Evolutionary conservation across 2,329 filamentous ascomycete genomes (phyloP).

Genomic region (Verticillium klebahnii): DNA sequence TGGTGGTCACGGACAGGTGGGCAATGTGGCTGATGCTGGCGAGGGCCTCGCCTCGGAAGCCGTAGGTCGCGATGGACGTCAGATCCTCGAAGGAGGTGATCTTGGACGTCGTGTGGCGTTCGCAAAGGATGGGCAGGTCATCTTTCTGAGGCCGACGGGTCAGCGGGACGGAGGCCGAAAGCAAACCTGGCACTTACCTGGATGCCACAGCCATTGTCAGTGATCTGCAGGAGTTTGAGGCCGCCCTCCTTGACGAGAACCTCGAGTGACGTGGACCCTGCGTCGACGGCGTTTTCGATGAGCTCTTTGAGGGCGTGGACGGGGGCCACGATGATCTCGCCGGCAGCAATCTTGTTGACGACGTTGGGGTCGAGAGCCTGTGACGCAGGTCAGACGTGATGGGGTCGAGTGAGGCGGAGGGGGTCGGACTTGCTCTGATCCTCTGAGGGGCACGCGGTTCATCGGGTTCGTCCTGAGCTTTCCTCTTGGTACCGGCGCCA

Average conservation of each 20-base stretch:
- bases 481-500: constrained; percentile 43
- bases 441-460: constrained; percentile 38
- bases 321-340: constrained; percentile 96
- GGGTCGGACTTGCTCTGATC: constrained; percentile 38
- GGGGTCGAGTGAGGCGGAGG: constrained; percentile 1
- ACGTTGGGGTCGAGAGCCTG: constrained; percentile 87
- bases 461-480: constrained; percentile 33
- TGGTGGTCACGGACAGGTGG: constrained; percentile 91
- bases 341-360: constrained; percentile 97
- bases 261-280: constrained; percentile 88
- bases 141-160: constrained; percentile 59
- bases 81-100: constrained; percentile 91
- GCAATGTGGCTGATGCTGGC: constrained; percentile 99
- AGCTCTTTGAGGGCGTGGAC: constrained; percentile 95
- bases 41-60: constrained; percentile 93
- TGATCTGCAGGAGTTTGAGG: constrained; percentile 91
- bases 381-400: constrained; percentile 2
- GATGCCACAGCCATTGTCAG: constrained; percentile 94
- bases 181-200: constrained; percentile 53
- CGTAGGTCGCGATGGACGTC: constrained; percentile 85
- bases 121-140: constrained; percentile 85
- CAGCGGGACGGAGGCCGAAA: constrained; percentile 8
- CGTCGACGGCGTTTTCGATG: constrained; percentile 95
- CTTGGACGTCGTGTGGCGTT: constrained; percentile 96
- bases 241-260: constrained; percentile 93